Evolutionary conservation across 2,329 filamentous ascomycete genomes (phyloP).

Genomic region (Shiraia sp.): DNA sequence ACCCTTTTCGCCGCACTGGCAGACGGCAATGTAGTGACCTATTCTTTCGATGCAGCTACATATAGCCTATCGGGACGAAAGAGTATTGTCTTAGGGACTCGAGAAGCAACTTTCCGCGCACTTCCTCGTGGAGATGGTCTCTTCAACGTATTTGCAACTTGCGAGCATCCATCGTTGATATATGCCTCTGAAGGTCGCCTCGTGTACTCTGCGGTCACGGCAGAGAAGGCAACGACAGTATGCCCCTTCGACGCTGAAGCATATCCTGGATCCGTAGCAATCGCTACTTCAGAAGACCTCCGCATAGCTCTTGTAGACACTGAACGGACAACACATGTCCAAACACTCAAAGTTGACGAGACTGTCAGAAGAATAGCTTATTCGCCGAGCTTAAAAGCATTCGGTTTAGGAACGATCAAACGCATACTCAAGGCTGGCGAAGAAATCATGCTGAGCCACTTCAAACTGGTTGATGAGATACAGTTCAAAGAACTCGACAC

Average conservation of each 20-base stretch:
- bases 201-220: constrained; percentile 91
- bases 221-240: constrained; percentile 79
- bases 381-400: constrained; percentile 75
- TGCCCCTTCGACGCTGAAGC: constrained; percentile 81
- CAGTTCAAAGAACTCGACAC: constrained; percentile 78
- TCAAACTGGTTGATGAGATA: constrained; percentile 89
- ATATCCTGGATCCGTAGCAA: constrained; percentile 78
- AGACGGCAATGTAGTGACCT: constrained; percentile 88
- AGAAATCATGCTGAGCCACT: constrained; percentile 77
- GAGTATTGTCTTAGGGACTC: constrained; percentile 81
- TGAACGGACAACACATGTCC: constrained; percentile 85
- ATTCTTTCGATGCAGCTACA: constrained; percentile 67
- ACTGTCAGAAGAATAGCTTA: constrained; percentile 88
- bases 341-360: constrained; percentile 75
- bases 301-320: constrained; percentile 81
- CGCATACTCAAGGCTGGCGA: constrained; percentile 70
- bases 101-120: constrained; percentile 79
- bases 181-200: constrained; percentile 87
- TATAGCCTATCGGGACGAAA: constrained; percentile 72
- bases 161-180: constrained; percentile 91
- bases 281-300: constrained; percentile 76
- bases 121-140: constrained; percentile 69
- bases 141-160: constrained; percentile 87
- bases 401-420: constrained; percentile 84
- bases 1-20: constrained; percentile 90